Percentiles rank a stretch among this genome's conserved stretches.
Conservation (phyloP, 768 basidiomycete genomes). For the Tephrocybe sp. region DNA sequence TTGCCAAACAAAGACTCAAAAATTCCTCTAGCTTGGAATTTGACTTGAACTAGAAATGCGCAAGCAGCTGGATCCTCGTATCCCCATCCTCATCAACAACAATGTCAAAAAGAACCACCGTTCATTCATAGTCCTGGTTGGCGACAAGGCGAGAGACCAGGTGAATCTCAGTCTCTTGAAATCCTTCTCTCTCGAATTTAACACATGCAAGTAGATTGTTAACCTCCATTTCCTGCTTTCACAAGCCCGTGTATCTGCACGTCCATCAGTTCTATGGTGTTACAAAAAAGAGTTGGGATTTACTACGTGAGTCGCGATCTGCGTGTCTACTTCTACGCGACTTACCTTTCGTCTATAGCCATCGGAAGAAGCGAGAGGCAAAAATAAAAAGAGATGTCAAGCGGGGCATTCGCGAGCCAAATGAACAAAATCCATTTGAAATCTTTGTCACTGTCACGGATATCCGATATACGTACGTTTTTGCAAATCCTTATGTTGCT, state of each 20-base stretch:
- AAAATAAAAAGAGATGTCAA: constrained; percentile 97
- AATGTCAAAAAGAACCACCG: constrained; percentile 92
- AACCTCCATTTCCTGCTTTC: constrained; percentile 95
- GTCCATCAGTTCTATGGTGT: constrained; percentile 95
- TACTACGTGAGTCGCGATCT: constrained; percentile 62
- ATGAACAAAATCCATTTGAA: constrained; percentile 97
- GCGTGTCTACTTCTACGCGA: neutral
- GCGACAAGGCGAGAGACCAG: constrained; percentile 92
- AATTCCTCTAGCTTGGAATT: neutral
- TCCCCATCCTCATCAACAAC: constrained; percentile 88
- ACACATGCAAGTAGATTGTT: constrained; percentile 56
- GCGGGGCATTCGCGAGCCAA: constrained; percentile 87
- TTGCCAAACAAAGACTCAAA: constrained; percentile 8
- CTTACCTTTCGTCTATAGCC: constrained; percentile 39
- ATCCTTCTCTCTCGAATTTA: neutral
- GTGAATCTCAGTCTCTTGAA: constrained; percentile 33
- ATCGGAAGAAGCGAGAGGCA: constrained; percentile 94
- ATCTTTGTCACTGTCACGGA: constrained; percentile 99
- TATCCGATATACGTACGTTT: constrained; percentile 89
- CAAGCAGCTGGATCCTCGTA: constrained; percentile 89
- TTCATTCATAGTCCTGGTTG: constrained; percentile 94
- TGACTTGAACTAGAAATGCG: constrained; percentile 46
- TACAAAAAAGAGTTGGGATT: constrained; percentile 99
- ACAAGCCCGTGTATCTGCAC: constrained; percentile 83
- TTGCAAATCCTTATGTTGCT: neutral